Base-by-base conservation (phyloP, 352 stramenopile genomes). In the Thraustotheca clavata region DNA sequence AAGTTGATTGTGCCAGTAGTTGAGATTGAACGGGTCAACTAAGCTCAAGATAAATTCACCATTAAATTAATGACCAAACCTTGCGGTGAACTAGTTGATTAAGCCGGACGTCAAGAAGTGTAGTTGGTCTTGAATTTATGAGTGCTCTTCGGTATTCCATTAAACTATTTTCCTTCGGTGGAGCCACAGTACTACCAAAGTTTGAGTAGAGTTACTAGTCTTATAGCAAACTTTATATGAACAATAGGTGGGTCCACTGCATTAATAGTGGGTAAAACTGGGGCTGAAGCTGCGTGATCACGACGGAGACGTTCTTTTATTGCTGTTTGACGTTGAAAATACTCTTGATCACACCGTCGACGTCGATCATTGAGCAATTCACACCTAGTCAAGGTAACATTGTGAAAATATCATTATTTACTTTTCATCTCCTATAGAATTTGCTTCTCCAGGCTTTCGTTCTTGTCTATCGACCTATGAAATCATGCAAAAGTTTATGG, bases 21-120 rank as follows among this genome's bases (percentile, higher is more conserved):
- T 50, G 43, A 14, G 11, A 6, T 22, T 12, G 43, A 14, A 6
- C 43, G 11, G 43, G 6, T 50, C 7, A 29, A 6, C 22, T 20
- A 18, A 43, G 38, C 38, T 43, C 38, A 50, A n/a, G n/a, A n/a
- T 14, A 6, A 14, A 29, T 50, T 50, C 22, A 29, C 6, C 43
- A 29, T 29, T 6, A 12, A 6, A 50, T 6, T 6, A 6, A 14
- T 29, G 43, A 12, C 11, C 14, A 29, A 33, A 50, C 43, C 43
- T 50, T 50, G 43, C 43, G 43, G 8, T 32, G 4, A 14, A 32
- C 57, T 32, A 52, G 38, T 31, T 54, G 8, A 22, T 52, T 49
- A 20, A 52, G 38, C 9, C 57, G 57, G 3, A 50, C 57, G 57
- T 65, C 27, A 4, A 65, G 57, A 46, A 65, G 52, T 2, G 57